A percentile compares a stretch with the other conserved stretches of the same genome.
Conservation (phyloP, 805 yeast species). For the Pichia ethanolica region DNA sequence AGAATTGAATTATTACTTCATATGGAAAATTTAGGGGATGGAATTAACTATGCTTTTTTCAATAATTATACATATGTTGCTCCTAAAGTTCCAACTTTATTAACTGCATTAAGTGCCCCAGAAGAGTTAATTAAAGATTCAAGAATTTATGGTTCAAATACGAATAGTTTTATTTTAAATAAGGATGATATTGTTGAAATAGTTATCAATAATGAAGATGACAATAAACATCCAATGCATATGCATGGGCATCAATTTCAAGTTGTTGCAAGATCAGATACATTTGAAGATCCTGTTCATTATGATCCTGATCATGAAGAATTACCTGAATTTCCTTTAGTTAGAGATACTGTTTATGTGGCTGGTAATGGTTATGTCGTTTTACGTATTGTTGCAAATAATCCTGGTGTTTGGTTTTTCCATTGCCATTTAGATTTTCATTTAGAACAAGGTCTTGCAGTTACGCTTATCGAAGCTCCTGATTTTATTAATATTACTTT, state of each 20-base stretch:
- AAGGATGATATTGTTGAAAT: slow-evolving; percentile 63
- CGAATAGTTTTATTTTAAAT: slow-evolving; percentile 54
- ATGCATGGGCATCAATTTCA: slow-evolving; percentile 90
- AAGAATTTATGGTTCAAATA: slow-evolving; percentile 66
- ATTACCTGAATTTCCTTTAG: slow-evolving; percentile 52
- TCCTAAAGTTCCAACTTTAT: slow-evolving; percentile 67
- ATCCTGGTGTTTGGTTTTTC: slow-evolving; percentile 93
- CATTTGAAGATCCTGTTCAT: slow-evolving; percentile 50
- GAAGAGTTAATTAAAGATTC: slow-evolving; percentile 41
- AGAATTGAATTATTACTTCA: slow-evolving; percentile 50
- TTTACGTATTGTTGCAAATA: slow-evolving; percentile 67
- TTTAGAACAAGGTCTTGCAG: slow-evolving; percentile 72
- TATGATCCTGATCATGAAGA: slow-evolving; percentile 36
- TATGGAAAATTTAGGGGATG: slow-evolving; percentile 67
- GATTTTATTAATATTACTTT: slow-evolving; percentile 35
- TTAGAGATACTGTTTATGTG: slow-evolving; percentile 66
- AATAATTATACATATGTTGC: slow-evolving; percentile 55
- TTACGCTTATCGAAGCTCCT: slow-evolving; percentile 68
- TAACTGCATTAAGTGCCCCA: slow-evolving; percentile 58
- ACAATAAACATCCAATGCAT: slow-evolving; percentile 95
- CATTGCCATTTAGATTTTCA: slow-evolving; percentile 91
- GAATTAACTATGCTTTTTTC: slow-evolving; percentile 71
- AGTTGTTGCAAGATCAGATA: slow-evolving; percentile 57
- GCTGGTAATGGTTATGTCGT: slow-evolving; percentile 64
- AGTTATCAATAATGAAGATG: slow-evolving; percentile 71